Evolutionary conservation across 371 early-diverging fungal genomes (phyloP).

Genomic region (Mucor mucedo): DNA sequence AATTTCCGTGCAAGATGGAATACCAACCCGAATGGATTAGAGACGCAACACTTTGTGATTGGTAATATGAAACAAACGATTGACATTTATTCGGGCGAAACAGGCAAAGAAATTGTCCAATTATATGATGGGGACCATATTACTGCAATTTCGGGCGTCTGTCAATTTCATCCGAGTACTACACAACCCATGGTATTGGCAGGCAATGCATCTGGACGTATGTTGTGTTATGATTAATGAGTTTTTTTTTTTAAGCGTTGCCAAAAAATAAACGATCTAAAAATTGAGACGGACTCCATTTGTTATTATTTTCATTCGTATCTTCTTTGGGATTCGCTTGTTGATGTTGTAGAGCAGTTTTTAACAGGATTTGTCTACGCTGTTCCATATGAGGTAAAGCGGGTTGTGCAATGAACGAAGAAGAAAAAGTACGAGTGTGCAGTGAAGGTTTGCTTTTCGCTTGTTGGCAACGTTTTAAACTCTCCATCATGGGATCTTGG

Average conservation of each 20-base stretch:
- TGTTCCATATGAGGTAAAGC: slow-evolving; percentile 26
- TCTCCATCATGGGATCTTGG: slow-evolving; percentile 44
- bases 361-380: slow-evolving; percentile 25
- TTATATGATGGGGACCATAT: slow-evolving; percentile 59
- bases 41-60: slow-evolving; percentile 59
- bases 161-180: slow-evolving; percentile 66
- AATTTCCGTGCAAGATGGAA: slow-evolving; percentile 78
- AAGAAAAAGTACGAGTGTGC: not conserved
- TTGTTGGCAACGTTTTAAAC: slow-evolving; percentile 30
- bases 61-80: slow-evolving; percentile 76
- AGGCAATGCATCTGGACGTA: slow-evolving; percentile 51
- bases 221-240: slow-evolving; percentile 41
- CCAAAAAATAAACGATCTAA: slow-evolving; percentile 18
- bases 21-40: slow-evolving; percentile 35
- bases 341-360: not conserved
- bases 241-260: not conserved
- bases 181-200: slow-evolving; percentile 34
- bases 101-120: slow-evolving; percentile 53
- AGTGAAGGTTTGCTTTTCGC: not conserved
- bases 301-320: slow-evolving; percentile 11
- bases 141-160: slow-evolving; percentile 73
- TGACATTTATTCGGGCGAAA: slow-evolving; percentile 66
- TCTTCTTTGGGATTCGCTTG: no score
- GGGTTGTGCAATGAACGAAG: not conserved
- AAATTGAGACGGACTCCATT: slow-evolving; percentile 24